phyloP scores from a whole-genome alignment of 352 stramenopile genomes.

The Globisporangium spinosum region DNA sequence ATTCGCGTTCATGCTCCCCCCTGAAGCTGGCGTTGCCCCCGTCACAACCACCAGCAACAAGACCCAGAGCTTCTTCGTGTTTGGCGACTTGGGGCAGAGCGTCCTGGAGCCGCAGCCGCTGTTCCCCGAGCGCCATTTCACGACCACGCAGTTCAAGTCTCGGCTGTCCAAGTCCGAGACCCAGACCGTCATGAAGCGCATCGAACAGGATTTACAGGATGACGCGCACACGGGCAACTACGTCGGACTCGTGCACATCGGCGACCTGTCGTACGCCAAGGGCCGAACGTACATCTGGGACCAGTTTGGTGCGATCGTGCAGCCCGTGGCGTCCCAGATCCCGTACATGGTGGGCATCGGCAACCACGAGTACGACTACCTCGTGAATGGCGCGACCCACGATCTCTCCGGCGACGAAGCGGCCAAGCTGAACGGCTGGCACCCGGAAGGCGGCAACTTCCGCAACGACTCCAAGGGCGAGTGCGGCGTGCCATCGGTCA shows the following conservation, averaged over 20 bases:
- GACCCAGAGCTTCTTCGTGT: conserved; percentile 27
- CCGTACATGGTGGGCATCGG: conserved; percentile 57
- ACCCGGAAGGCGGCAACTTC: conserved; percentile 19
- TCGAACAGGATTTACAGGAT: conserved; percentile 28
- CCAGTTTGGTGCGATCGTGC: conserved; percentile 67
- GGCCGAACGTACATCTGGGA: conserved; percentile 73
- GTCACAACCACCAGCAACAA: not conserved
- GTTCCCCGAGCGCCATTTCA: conserved; percentile 2
- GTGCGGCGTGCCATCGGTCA: conserved; percentile 58
- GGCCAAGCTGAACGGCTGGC: conserved; percentile 27
- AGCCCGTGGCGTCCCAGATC: conserved; percentile 61
- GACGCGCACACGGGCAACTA: conserved; percentile 25
- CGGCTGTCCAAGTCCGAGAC: conserved; percentile 14
- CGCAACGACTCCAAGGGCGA: conserved; percentile 51
- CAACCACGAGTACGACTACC: conserved; percentile 49
- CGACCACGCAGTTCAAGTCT: conserved; percentile 1
- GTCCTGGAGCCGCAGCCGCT: conserved; percentile 13
- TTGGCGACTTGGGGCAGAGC: conserved; percentile 29
- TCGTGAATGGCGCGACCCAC: conserved; percentile 19
- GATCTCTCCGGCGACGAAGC: conserved; percentile 37
- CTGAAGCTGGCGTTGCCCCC: conserved; percentile 3
- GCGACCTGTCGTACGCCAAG: conserved; percentile 72
- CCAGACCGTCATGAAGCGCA: conserved; percentile 37
- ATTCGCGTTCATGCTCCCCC: conserved; percentile 29
- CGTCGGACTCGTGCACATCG: conserved; percentile 63